Conservation (phyloP, 2,329 filamentous ascomycete genomes). For the Fusarium irregulare region DNA sequence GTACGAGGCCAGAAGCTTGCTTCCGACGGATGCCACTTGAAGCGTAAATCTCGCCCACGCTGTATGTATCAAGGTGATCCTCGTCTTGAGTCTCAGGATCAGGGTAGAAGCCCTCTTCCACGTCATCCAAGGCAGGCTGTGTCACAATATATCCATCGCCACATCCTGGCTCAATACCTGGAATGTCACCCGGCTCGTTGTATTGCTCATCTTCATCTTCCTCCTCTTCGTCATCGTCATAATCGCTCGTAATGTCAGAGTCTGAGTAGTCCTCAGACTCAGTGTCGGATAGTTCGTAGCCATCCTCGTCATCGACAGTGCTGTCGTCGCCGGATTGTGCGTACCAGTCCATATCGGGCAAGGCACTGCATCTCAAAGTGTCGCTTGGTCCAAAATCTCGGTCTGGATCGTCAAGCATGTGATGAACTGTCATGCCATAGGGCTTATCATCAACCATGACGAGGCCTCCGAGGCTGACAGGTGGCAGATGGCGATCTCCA, state of each 20-base stretch:
- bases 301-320: constrained; percentile 64
- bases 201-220: constrained; percentile 65
- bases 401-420: constrained; percentile 85
- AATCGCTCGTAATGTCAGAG: constrained; percentile 65
- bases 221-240: constrained; percentile 61
- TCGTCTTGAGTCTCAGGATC: constrained; percentile 76
- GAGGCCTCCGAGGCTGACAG: constrained; percentile 90
- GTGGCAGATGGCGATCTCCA: constrained; percentile 84
- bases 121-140: constrained; percentile 90
- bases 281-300: constrained; percentile 71
- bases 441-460: constrained; percentile 85
- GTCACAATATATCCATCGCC: constrained; percentile 85
- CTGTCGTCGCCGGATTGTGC: constrained; percentile 56
- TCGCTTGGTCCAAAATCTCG: constrained; percentile 52
- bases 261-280: constrained; percentile 67
- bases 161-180: constrained; percentile 79
- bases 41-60: constrained; percentile 85
- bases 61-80: constrained; percentile 85
- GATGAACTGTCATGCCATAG: constrained; percentile 96
- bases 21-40: constrained; percentile 89
- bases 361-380: constrained; percentile 54
- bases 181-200: constrained; percentile 78
- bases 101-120: constrained; percentile 85
- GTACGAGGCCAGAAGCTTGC: constrained; percentile 75
- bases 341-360: constrained; percentile 56